Evolutionary conservation across 306 rosid species (phyloP).

Genomic region (Vigna nakashimae): DNA sequence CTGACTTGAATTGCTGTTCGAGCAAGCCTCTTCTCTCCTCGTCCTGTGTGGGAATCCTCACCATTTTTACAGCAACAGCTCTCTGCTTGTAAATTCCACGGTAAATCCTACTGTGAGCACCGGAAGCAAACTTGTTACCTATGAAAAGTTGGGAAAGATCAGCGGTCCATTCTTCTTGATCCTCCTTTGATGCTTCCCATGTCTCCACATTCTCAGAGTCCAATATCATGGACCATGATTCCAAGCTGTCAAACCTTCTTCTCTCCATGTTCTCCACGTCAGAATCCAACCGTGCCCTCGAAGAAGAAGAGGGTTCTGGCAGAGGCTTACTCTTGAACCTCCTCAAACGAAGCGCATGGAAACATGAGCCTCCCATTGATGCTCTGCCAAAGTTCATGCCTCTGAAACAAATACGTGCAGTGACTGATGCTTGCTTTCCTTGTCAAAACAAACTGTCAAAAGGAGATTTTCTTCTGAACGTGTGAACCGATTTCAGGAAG

Average conservation of each 20-base stretch:
- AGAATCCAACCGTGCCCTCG: conserved; percentile 58
- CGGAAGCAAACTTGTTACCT: conserved; percentile 95
- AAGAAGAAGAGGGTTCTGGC: conserved; percentile 59
- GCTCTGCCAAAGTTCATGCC: conserved; percentile 34
- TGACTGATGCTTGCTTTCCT: background rate
- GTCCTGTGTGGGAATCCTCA: conserved; percentile 81
- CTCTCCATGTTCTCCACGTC: conserved; percentile 83
- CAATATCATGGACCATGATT: conserved; percentile 98
- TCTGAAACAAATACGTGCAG: background rate
- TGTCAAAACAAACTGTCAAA: conserved; percentile 58
- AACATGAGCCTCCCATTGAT: conserved; percentile 80
- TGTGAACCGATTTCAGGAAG: conserved; percentile 76
- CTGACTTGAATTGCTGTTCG: conserved; percentile 92
- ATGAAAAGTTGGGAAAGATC: conserved; percentile 95
- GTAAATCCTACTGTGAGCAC: conserved; percentile 93
- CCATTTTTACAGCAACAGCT: conserved; percentile 99
- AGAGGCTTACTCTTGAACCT: conserved; percentile 76
- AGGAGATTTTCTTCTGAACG: conserved; percentile 78
- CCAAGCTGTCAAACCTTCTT: conserved; percentile 90
- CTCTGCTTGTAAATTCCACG: conserved; percentile 97
- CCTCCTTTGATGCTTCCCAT: conserved; percentile 90
- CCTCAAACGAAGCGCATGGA: conserved; percentile 62
- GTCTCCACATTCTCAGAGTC: conserved; percentile 96
- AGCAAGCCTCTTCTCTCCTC: conserved; percentile 76
- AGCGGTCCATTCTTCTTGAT: conserved; percentile 95